A percentile compares a stretch with the other conserved stretches of the same genome.
Evolutionary conservation across 805 yeast genomes (phyloP).

Genomic region (Kuraishia ogatae): DNA sequence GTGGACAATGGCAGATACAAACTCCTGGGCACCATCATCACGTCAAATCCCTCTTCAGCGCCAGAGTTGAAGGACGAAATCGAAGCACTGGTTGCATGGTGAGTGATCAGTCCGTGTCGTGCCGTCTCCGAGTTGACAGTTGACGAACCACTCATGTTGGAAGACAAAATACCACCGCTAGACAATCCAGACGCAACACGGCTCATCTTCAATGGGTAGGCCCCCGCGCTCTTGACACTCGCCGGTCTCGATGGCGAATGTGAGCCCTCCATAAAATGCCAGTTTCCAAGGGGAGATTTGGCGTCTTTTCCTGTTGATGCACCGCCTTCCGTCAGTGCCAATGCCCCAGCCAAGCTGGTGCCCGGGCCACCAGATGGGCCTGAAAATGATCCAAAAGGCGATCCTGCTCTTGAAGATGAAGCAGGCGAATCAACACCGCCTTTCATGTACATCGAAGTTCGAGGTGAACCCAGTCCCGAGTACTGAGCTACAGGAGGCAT

Average conservation of each 20-base stretch:
- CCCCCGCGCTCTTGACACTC: background rate
- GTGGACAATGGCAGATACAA: slow-evolving; percentile 63
- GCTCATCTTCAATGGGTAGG: background rate
- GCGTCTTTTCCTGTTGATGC: background rate
- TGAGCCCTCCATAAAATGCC: background rate
- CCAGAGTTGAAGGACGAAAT: slow-evolving; percentile 9
- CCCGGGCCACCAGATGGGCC: background rate
- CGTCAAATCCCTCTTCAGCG: slow-evolving; percentile 31
- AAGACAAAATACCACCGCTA: background rate
- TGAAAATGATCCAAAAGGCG: background rate
- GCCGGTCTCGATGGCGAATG: background rate
- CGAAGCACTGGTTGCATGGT: slow-evolving; percentile 5
- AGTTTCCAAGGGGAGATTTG: background rate
- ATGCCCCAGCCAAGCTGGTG: background rate
- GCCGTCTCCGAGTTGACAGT: slow-evolving; percentile 4
- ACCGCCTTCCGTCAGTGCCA: background rate
- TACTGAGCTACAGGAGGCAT: background rate
- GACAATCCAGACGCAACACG: background rate
- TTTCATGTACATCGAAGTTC: background rate
- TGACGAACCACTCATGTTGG: background rate
- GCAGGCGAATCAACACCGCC: background rate
- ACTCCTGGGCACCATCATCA: slow-evolving; percentile 57
- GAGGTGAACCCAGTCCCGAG: background rate
- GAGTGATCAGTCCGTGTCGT: background rate
- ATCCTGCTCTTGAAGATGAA: background rate